Conservation (phyloP, 2,329 filamentous ascomycete species). For the Coccinonectria pachysandricola region DNA sequence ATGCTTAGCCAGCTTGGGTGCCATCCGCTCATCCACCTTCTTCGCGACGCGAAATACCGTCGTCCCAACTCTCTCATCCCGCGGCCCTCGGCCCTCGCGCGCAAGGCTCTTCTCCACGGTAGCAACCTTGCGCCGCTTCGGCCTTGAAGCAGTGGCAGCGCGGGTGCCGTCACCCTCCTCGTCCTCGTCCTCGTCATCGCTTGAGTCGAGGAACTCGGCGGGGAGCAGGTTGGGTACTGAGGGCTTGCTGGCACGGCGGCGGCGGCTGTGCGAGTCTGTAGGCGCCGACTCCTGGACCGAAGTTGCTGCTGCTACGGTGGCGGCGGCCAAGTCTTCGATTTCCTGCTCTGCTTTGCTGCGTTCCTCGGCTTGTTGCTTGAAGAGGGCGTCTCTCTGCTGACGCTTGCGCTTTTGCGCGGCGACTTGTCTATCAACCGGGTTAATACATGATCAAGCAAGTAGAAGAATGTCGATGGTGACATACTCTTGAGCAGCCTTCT, state of each 20-base stretch:
- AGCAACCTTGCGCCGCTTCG: constrained; percentile 36
- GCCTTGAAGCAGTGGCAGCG: constrained; percentile 10
- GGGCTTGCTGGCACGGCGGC: constrained; percentile 23
- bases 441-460: too few relatives aligned
- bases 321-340: constrained; percentile 13
- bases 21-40: constrained; percentile 34
- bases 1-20: constrained; percentile 36
- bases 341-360: constrained; percentile 29
- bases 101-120: constrained; percentile 28
- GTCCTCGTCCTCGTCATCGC: constrained; percentile 34
- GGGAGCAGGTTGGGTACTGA: constrained; percentile 38
- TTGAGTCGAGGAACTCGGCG: constrained; percentile 42
- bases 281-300: constrained; percentile 6
- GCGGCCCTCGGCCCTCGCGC: constrained; percentile 28
- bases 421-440: constrained; percentile 31
- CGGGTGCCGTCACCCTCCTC: constrained; percentile 17
- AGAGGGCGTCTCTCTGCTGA: constrained; percentile 41
- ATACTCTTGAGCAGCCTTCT: constrained; percentile 42
- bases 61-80: constrained; percentile 39
- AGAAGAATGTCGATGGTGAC: constrained; percentile 17
- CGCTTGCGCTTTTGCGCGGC: constrained; percentile 44
- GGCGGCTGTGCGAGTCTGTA: constrained; percentile 5
- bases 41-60: constrained; percentile 43
- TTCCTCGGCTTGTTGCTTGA: constrained; percentile 45
- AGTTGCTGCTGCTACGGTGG: background rate